Conservation (phyloP, 345 rosid species). For the Abelmoschus esculentus region DNA sequence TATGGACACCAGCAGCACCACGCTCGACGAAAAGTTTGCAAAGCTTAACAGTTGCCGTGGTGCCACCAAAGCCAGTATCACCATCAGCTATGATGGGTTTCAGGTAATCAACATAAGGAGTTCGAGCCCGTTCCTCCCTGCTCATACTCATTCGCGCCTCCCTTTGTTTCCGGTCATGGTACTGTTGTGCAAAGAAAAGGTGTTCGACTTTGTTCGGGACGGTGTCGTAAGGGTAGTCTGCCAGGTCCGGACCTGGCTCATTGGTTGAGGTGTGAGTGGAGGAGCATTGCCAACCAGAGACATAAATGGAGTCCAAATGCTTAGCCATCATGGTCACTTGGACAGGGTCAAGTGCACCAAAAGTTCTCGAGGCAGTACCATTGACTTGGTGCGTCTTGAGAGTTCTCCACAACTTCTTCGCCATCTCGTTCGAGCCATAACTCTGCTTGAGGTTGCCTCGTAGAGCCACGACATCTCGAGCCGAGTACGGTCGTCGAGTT, state of each 20-base stretch:
- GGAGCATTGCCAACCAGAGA: slow-evolving; percentile 99
- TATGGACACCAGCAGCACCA: slow-evolving; percentile 91
- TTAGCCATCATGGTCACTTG: slow-evolving; percentile 98
- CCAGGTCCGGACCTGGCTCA: slow-evolving; percentile 97
- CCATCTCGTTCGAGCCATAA: slow-evolving; percentile 84
- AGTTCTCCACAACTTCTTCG: slow-evolving; percentile 82
- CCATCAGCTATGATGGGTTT: slow-evolving; percentile 98
- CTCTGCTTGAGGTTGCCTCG: slow-evolving; percentile 74
- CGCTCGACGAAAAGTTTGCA: slow-evolving; percentile 94
- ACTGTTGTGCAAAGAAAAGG: slow-evolving; percentile 85
- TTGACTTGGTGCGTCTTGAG: slow-evolving; percentile 85
- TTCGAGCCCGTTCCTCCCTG: slow-evolving; percentile 71
- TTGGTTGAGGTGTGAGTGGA: slow-evolving; percentile 90
- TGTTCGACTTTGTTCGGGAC: slow-evolving; percentile 96
- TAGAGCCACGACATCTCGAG: slow-evolving; percentile 79
- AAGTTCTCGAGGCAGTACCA: slow-evolving; percentile 87
- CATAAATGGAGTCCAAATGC: slow-evolving; percentile 76
- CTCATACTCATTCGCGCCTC: slow-evolving; percentile 90
- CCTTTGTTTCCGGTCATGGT: slow-evolving; percentile 88
- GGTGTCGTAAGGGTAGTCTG: slow-evolving; percentile 92
- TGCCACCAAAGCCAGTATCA: slow-evolving; percentile 91
- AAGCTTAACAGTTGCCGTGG: slow-evolving; percentile 89
- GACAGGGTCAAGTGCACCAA: slow-evolving; percentile 90
- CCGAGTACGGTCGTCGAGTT: slow-evolving; percentile 68
- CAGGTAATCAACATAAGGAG: slow-evolving; percentile 79